phyloP scores from a whole-genome alignment of 2,329 filamentous ascomycete species.

The Fusarium musae region DNA sequence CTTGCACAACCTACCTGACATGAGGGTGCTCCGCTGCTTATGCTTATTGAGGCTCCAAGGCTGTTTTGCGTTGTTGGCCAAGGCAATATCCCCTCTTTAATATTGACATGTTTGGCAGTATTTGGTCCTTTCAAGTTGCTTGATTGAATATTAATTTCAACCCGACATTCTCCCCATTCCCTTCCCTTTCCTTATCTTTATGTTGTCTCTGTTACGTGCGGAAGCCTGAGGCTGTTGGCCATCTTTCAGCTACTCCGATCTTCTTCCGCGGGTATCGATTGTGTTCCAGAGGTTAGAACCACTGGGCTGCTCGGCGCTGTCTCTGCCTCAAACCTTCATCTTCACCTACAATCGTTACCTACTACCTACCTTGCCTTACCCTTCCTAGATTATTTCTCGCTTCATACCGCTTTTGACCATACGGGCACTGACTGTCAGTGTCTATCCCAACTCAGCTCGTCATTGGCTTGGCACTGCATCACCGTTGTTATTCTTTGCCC shows the following conservation, averaged over 20 bases:
- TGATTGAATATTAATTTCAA: not conserved
- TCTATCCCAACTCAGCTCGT: not conserved
- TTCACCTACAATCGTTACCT: not conserved
- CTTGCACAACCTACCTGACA: not conserved
- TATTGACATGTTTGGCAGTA: not conserved
- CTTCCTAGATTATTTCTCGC: not conserved
- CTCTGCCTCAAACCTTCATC: not conserved
- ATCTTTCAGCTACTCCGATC: slow-evolving; percentile 26
- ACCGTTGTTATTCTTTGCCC: slow-evolving; percentile 21
- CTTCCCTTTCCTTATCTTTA: not conserved
- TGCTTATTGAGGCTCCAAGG: slow-evolving; percentile 14
- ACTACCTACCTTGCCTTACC: slow-evolving; percentile 6
- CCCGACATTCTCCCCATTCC: not conserved
- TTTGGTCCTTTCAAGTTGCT: not conserved
- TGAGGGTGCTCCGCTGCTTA: slow-evolving; percentile 6
- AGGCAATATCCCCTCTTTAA: slow-evolving; percentile 20
- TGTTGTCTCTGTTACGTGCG: slow-evolving; percentile 12
- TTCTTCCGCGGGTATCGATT: slow-evolving; percentile 38
- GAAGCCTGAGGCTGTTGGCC: slow-evolving; percentile 16
- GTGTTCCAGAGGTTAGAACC: slow-evolving; percentile 28
- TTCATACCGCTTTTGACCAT: not conserved
- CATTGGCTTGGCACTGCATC: slow-evolving; percentile 27
- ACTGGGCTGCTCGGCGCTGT: not conserved
- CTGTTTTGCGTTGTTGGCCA: slow-evolving; percentile 16
- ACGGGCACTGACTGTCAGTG: slow-evolving; percentile 3